Evolutionary conservation across 108 stramenopile species (phyloP), one percentile per base, ranked within the genome.

Genomic region (Epipyxis sp.): DNA sequence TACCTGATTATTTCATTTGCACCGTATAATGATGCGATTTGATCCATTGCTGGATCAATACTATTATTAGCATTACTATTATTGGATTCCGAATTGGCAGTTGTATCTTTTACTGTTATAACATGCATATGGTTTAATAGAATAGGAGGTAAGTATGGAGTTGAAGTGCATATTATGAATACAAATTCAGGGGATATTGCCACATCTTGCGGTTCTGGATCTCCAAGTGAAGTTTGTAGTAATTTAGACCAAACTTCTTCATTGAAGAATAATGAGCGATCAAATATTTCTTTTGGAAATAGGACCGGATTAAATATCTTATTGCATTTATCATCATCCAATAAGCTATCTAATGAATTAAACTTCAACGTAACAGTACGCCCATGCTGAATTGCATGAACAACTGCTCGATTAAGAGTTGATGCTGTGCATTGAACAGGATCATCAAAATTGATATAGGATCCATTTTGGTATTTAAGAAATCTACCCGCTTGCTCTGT

Each of bases 391-490:
- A 85, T 44, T 30, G 77, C 40, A 44, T 76, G 81, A 1, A 82
- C 81, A 39, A 85, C 62, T 13, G 79, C 44, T 42, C 45, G 37
- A n/a, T 81, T 59, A n/a, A 85, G 74, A n/a, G 80, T 42, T 16
- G 67, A 40, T 29, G 41, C 50, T n/a, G 54, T 42, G 80, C 62
- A 78, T 40, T 80, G 78, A 0, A 40, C 29, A 10, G 59, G 79
- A 59, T 46, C 69, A 27, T 68, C 50, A 2, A 42, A 74, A 0
- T 77, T 42, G 0, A 85, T 46, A 37, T 76, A 82, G 29, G 46
- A 1, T 27, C 84, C 84, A 16, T 69, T 77, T 72, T 85, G 84
- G 39, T 85, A 85, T 41, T 78, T 44, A 34, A 85, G 44, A 25
- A 85, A 85, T 39, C 81, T 76, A 27, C 16, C 10, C 0, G 80